Conservation (phyloP, 306 rosid species). For the Dryas alaskensis region DNA sequence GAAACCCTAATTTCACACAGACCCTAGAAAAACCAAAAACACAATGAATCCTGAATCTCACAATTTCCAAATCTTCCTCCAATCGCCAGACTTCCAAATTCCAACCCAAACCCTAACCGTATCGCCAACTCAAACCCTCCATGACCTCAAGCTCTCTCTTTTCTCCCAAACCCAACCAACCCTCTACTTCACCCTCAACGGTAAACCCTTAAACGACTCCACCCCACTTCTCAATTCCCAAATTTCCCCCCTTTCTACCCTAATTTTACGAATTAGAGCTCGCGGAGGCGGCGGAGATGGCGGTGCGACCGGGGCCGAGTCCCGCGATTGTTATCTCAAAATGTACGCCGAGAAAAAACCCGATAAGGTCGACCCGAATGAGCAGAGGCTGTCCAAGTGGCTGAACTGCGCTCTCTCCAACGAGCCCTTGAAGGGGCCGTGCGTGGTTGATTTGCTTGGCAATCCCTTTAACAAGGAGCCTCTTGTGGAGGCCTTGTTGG, state of each 20-base stretch:
- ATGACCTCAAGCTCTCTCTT: conserved; percentile 53
- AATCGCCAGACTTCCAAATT: conserved; percentile 52
- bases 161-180: conserved; percentile 32
- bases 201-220: conserved; percentile 53
- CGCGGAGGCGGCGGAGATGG: conserved; percentile 91
- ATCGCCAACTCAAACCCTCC: conserved; percentile 32
- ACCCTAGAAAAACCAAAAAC: conserved; percentile 10
- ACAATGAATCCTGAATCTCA: conserved; percentile 39
- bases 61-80: conserved; percentile 51
- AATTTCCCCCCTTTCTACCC: conserved; percentile 58
- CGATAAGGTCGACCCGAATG: conserved; percentile 83
- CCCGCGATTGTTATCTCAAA: conserved; percentile 91
- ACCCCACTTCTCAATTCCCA: conserved; percentile 32
- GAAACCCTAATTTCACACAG: conserved; percentile 18
- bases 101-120: conserved; percentile 38
- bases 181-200: conserved; percentile 67
- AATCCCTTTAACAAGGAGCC: conserved; percentile 82
- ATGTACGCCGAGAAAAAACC: conserved; percentile 94
- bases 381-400: conserved; percentile 89
- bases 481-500: conserved; percentile 70
- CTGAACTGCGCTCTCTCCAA: conserved; percentile 70
- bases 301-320: conserved; percentile 95
- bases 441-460: conserved; percentile 80
- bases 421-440: conserved; percentile 83
- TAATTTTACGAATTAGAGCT: conserved; percentile 50